Evolutionary conservation across 805 yeast species (phyloP).

Genomic region (Tetrapisispora taiwanensis): DNA sequence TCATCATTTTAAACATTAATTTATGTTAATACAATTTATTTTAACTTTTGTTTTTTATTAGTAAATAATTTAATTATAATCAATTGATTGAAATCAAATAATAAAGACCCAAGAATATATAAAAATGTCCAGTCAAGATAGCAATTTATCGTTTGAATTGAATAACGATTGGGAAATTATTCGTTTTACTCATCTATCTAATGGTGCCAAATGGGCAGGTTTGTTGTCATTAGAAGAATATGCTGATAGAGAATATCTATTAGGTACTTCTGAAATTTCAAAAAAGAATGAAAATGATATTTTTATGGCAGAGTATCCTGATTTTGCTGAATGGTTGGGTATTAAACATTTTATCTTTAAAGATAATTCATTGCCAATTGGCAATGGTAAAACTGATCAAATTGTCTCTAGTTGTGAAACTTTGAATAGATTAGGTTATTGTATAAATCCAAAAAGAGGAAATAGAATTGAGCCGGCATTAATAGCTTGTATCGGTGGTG

Average conservation of each 20-base stretch:
- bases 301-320: constrained; percentile 11
- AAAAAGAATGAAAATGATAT: constrained; percentile 10
- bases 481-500: constrained; percentile 47
- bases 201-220: constrained; percentile 30
- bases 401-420: constrained; percentile 36
- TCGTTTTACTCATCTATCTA: constrained; percentile 29
- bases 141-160: constrained; percentile 11
- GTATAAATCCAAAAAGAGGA: constrained; percentile 16
- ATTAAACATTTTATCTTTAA: constrained; percentile 30
- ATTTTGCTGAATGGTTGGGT: constrained; percentile 23
- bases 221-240: constrained; percentile 28
- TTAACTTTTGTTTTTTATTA: no score
- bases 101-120: no score
- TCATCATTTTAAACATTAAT: no score
- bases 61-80: no score
- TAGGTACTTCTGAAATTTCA: constrained; percentile 25
- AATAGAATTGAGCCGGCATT: constrained; percentile 25
- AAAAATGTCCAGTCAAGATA: background rate
- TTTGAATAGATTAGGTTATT: constrained; percentile 30
- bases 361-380: constrained; percentile 13
- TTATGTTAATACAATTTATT: no score
- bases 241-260: constrained; percentile 28
- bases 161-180: constrained; percentile 28
- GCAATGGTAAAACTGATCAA: constrained; percentile 21
- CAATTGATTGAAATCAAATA: no score